Percentiles rank a stretch among this genome's conserved stretches.
Conservation (phyloP, 352 stramenopile species). For the Globisporangium polare region DNA sequence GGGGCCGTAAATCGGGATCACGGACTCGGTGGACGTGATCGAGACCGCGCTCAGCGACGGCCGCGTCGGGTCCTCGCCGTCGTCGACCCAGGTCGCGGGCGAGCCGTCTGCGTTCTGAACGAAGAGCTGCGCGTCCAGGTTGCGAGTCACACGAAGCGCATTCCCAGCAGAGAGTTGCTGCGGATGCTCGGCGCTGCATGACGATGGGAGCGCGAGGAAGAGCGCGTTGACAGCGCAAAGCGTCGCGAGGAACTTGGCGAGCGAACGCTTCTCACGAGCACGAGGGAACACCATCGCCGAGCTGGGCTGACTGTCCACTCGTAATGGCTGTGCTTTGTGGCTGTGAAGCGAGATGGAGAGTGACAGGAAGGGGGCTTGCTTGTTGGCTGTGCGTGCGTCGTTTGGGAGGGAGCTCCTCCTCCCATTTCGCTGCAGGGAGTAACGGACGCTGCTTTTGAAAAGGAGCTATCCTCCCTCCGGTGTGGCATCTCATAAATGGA, state of each 20-base stretch:
- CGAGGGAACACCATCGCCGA: background rate
- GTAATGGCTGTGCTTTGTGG: background rate
- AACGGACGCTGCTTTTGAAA: too few relatives aligned
- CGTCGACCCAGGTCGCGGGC: background rate
- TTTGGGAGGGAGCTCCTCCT: too few relatives aligned
- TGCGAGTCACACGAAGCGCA: background rate
- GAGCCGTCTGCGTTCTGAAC: background rate
- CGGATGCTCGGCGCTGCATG: background rate
- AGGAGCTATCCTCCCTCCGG: too few relatives aligned
- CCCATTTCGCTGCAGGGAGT: too few relatives aligned
- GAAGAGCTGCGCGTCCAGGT: background rate
- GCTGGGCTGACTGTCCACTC: background rate
- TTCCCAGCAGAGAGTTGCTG: background rate
- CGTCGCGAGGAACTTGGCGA: constrained; percentile 1
- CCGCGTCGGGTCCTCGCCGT: background rate
- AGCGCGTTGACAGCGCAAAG: background rate
- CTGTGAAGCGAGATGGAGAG: background rate
- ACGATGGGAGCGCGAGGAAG: background rate
- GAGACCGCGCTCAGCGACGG: constrained; percentile 1
- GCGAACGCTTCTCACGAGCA: background rate
- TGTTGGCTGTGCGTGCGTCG: too few relatives aligned
- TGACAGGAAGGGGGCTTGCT: too few relatives aligned
- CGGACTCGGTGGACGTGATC: background rate
- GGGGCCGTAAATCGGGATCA: background rate
- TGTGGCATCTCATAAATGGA: too few relatives aligned